Base-by-base conservation (phyloP, 257 asterid species). In the Solanum neorickii region DNA sequence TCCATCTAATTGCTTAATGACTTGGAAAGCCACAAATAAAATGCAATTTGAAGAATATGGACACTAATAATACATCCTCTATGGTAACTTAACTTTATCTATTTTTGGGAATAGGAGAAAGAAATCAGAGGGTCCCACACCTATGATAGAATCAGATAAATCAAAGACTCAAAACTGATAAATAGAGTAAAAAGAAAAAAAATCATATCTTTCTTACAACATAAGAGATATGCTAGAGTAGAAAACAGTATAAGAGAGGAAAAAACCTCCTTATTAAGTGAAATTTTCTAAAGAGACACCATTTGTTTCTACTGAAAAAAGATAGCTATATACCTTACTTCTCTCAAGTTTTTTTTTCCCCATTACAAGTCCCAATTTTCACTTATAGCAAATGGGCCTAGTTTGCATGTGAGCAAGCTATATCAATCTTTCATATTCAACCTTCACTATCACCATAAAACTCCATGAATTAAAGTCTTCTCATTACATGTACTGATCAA, bases 341-440 rank as follows among this genome's bases (percentile, higher is more conserved):
- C 12, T 72, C 72, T 25, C 14, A 33, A 33, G 6, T 25, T 1
- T 0, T 13, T 20, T 35, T 13, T 60, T 29, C 66, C 49, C 86
- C 75, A 15, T 21, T 68, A 73, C 3, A 68, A 59, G 49, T 49
- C 29, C 27, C 41, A 46, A 39, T 49, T 49, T 82, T 82, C 25
- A 82, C 85, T 82, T 82, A 49, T 82, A 82, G 85, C 68, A 62
- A 84, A 35, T 66, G 87, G 87, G 66, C 87, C 87, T 25, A 68
- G 44, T 12, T 49, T 84, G 78, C 87, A 84, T 68, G 87, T 84
- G 87, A 84, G 69, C 85, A 25, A 87, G 88, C 83, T 60, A 59
- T 59, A 27, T 46, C 89, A 69, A 31, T 66, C 90, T 88, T 83
- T 90, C 92, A 88, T 68, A 68, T 60, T 72, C 89, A 88, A 73